Evolutionary conservation across 192 early-diverging fungal genomes (phyloP).

Genomic region (Podila epigama): DNA sequence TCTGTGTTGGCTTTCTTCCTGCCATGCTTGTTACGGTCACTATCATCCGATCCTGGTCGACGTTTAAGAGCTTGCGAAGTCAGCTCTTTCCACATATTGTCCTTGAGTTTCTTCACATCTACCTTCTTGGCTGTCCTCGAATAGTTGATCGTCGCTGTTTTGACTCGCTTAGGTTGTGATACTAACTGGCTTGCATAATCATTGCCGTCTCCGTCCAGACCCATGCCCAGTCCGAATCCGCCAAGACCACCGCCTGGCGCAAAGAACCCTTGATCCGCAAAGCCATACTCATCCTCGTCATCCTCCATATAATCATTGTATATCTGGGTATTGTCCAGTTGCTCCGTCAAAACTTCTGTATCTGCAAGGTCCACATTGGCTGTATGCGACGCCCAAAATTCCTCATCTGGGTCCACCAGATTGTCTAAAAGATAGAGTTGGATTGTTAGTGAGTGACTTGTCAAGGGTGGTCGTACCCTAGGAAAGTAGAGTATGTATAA

Average conservation of each 20-base stretch:
- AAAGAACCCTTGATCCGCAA: slow-evolving; percentile 40
- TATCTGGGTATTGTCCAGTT: slow-evolving; percentile 48
- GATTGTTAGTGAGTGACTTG: no score
- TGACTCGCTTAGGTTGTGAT: slow-evolving; percentile 69
- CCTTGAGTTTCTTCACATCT: slow-evolving; percentile 95
- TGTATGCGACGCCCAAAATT: slow-evolving; percentile 55
- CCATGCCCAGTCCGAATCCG: slow-evolving; percentile 2
- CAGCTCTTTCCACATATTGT: slow-evolving; percentile 92
- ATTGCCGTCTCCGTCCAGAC: slow-evolving; percentile 46
- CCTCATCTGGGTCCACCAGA: slow-evolving; percentile 39
- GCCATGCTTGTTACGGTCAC: neutral
- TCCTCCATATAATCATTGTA: slow-evolving; percentile 48
- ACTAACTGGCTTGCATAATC: slow-evolving; percentile 58
- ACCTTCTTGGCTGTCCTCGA: slow-evolving; percentile 91
- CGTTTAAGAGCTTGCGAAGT: slow-evolving; percentile 39
- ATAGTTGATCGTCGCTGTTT: slow-evolving; percentile 78
- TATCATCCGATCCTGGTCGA: slow-evolving; percentile 16
- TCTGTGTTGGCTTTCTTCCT: slow-evolving; percentile 28
- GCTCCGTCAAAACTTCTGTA: slow-evolving; percentile 21
- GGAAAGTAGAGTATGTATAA: neutral
- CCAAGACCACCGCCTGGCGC: slow-evolving; percentile 36
- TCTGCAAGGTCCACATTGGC: slow-evolving; percentile 38
- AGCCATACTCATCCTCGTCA: slow-evolving; percentile 46
- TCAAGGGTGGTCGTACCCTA: no score
- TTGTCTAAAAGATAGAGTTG: neutral